Base-by-base conservation (phyloP, 164 flowering plant genomes). In the Houttuynia cordata region DNA sequence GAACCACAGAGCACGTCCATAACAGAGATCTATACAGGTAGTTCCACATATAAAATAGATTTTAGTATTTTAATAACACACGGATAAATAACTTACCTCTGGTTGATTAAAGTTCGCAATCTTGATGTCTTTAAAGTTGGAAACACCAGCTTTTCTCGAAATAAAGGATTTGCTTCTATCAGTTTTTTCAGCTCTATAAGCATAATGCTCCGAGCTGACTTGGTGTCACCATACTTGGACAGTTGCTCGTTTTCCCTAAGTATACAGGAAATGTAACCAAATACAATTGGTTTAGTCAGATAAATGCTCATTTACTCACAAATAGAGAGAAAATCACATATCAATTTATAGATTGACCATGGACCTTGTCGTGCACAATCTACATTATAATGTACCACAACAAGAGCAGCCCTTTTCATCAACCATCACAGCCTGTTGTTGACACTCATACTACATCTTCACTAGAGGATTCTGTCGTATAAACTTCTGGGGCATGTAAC, bases 171-270 rank as follows among this genome's bases (percentile, higher is more conserved):
- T 58, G 93, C 91, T 73, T 87, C 97, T 8, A 90, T 90, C 25
- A 91, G 76, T 56, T 88, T 86, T 61, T 88, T 91, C 12, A 91
- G 82, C 75, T 86, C 93, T 54, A 81, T 65, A 68, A 91, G 75
- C 97, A 91, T 84, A 55, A 88, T 88, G 73, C 81, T 78, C 47
- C 97, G 83, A 67, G 97, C 96, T 51, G 96, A 78, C 75, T 88
- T 88, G 40, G 96, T 91, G 64, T 91, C 97, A 30, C 96, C 94
- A 70, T 86, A 87, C 76, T 88, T 88, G 57, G 97, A 91, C 15
- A 91, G 78, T 71, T 87, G 95, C 80, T 91, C 96, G 76, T 91
- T 91, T 75, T 91, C 95, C 77, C 97, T 91, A 76, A 55, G 67
- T 41, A 12, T 21, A 66, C 61, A 60, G 4, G 23, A 67, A 7